Evolutionary conservation across 345 rosid species (phyloP).

Genomic region (Populus alba): DNA sequence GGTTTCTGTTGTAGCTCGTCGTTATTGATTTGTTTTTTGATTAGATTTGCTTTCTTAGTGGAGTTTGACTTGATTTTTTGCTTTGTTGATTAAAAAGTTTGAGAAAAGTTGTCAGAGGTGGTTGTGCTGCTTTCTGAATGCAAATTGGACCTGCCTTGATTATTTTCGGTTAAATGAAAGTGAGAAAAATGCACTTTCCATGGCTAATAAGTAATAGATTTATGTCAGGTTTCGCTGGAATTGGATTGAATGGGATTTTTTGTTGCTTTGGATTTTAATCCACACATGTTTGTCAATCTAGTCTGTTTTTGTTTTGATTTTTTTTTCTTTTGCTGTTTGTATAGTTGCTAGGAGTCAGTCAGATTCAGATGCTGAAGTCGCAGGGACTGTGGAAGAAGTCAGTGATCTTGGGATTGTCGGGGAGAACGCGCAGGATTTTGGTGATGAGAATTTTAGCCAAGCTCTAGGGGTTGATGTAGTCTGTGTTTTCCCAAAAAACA

Average conservation of each 20-base stretch:
- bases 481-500: conserved; percentile 75
- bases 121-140: neutral
- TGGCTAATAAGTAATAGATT: neutral
- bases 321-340: conserved; percentile 4
- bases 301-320: neutral
- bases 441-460: conserved; percentile 43
- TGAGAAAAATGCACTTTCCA: neutral
- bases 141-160: neutral
- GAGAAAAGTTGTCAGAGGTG: neutral
- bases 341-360: conserved; percentile 71
- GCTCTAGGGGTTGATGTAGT: conserved; percentile 69
- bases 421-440: conserved; percentile 57
- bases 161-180: too few relatives aligned
- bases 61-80: neutral
- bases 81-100: neutral
- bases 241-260: neutral
- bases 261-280: neutral
- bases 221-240: neutral
- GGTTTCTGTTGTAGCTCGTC: neutral
- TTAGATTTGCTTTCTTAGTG: neutral
- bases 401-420: conserved; percentile 64
- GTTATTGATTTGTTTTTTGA: neutral
- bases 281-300: too few relatives aligned
- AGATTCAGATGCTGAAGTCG: conserved; percentile 48
- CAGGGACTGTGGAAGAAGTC: conserved; percentile 49